Evolutionary conservation across 768 basidiomycete species (phyloP).

Genomic region (Tulasnella sp.): DNA sequence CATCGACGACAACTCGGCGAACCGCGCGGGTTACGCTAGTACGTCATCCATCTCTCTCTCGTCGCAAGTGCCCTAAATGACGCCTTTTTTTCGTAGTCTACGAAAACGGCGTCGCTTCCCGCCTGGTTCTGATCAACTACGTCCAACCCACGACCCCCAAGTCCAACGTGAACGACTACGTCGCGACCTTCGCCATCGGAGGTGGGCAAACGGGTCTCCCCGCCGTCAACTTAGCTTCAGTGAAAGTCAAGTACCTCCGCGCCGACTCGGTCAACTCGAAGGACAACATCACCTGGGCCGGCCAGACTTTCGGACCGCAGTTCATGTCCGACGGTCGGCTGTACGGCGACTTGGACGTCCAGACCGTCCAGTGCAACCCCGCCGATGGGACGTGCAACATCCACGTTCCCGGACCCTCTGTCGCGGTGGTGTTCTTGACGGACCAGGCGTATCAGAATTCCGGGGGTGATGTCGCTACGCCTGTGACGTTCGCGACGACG

Average conservation of each 20-base stretch:
- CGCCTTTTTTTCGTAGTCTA: background rate
- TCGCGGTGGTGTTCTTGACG: conserved; percentile 11
- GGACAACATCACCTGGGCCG: conserved; percentile 14
- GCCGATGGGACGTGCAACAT: background rate
- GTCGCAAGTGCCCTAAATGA: background rate
- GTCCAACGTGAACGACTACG: conserved; percentile 12
- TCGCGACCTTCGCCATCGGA: background rate
- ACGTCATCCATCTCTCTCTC: background rate
- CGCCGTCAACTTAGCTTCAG: background rate
- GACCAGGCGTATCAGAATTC: background rate
- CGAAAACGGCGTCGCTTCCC: conserved; percentile 1
- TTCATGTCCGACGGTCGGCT: conserved; percentile 13
- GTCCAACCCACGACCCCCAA: conserved; percentile 26
- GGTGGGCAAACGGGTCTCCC: conserved; percentile 8
- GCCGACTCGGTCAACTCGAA: conserved; percentile 9
- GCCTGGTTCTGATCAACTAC: conserved; percentile 11
- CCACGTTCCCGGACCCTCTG: conserved; percentile 3
- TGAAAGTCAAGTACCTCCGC: conserved; percentile 15
- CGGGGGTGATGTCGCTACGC: background rate
- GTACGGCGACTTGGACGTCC: background rate
- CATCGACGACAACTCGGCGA: background rate
- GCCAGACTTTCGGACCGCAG: conserved; percentile 1
- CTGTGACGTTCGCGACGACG: conserved; percentile 16
- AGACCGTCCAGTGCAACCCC: conserved; percentile 8
- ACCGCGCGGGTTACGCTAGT: conserved; percentile 9